Base-by-base conservation (phyloP, 2,329 filamentous ascomycete species). In the Ceratocystis alfenasii region DNA sequence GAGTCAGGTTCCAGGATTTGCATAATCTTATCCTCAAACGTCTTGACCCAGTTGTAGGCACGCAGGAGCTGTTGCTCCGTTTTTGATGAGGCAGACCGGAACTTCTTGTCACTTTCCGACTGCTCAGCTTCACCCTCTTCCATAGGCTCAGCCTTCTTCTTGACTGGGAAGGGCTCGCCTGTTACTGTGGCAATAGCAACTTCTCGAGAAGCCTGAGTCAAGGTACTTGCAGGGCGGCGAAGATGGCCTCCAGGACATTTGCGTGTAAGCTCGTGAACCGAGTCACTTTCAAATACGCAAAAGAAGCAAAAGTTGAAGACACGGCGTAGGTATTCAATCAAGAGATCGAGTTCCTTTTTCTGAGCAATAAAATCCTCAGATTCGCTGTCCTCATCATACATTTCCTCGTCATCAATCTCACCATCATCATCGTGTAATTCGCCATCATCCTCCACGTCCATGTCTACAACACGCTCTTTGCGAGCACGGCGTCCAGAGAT, bases 281-380 rank as follows among this genome's bases (percentile, higher is more conserved):
- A 97, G 75, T 99, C 94, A 73, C 91, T 94, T 76, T 99, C 94
- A 71, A 99, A 97, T 4, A 99, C 95, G 74, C 94, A 99, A 79
- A 97, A 99, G 80, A 99, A 96, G 79, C 94, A 99, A 78, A 99
- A 97, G 77, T 94, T 96, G 81, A 95, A 95, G 64, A 99, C 94
- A 17, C 94, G 87, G 64, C 94, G 90, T 68, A 99, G 82, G 74
- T 99, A 99, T 77, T 99, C 94, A 64, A 97, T 94, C 75, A 96
- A 82, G 45, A 99, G 80, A 76, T 99, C 94, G 62, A 99, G 84
- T 72, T 94, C 92, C 80, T 99, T 97, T 83, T 97, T 97, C 80
- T 95, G 94, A 50, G 87, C 83, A 65, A 96, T 75, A 48, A 96
- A 79, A 50, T 96, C 90, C 72, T 96, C 90, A 71, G 95, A 90